Evolutionary conservation across 305 asterid genomes (phyloP).

Genomic region (Caryopteris hybrid): DNA sequence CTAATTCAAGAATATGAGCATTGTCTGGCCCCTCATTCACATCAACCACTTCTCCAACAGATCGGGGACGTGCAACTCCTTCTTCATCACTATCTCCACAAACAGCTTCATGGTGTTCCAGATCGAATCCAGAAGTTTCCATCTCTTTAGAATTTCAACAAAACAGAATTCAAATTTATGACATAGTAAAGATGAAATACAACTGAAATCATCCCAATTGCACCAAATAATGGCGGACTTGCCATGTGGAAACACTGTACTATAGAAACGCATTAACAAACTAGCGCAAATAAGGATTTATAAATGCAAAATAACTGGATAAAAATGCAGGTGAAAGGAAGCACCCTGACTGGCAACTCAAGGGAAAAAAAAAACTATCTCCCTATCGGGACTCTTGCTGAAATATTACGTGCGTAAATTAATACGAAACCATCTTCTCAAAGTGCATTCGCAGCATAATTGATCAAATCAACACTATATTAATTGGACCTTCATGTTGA

Average conservation of each 20-base stretch:
- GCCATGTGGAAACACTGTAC: background rate
- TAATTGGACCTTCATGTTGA: background rate
- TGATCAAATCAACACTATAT: background rate
- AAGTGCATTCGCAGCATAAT: conserved; percentile 2
- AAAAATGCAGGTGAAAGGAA: background rate
- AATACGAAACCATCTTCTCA: background rate
- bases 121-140: conserved; percentile 35
- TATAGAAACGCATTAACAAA: background rate
- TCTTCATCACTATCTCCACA: conserved; percentile 50
- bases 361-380: no score
- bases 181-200: background rate
- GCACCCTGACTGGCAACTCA: no score
- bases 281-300: background rate
- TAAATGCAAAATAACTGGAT: background rate
- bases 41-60: conserved; percentile 56
- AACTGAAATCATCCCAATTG: background rate
- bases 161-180: background rate
- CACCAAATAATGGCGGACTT: background rate
- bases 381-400: background rate
- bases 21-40: conserved; percentile 40
- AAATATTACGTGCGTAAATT: background rate
- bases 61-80: conserved; percentile 32
- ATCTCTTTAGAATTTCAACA: conserved; percentile 25
- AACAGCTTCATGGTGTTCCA: conserved; percentile 29
- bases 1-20: conserved; percentile 36